Evolutionary conservation across 192 early-diverging fungal genomes (phyloP).

Genomic region (Backusella australiensis): DNA sequence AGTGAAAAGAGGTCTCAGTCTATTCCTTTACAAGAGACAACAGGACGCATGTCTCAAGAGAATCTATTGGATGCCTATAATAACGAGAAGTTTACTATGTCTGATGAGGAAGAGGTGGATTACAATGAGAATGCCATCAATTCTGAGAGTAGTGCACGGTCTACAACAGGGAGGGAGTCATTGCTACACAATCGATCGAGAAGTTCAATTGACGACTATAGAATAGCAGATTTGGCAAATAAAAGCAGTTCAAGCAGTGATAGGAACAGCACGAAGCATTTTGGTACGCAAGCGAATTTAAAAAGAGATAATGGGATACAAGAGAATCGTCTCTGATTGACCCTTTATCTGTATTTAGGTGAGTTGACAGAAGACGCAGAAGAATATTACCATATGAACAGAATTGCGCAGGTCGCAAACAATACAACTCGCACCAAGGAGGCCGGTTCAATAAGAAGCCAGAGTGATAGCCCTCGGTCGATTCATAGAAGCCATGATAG

Average conservation of each 20-base stretch:
- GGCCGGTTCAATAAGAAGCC: neutral
- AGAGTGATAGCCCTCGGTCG: neutral
- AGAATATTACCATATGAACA: neutral
- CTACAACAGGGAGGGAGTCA: neutral
- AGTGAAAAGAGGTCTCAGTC: neutral
- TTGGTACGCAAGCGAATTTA: neutral
- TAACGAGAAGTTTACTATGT: conserved; percentile 12
- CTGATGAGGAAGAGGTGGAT: conserved; percentile 13
- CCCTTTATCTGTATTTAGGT: neutral
- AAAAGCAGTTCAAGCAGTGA: neutral
- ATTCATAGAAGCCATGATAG: neutral
- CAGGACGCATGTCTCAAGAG: conserved; percentile 2
- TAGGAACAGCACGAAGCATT: neutral
- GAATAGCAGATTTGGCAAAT: neutral
- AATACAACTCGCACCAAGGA: neutral
- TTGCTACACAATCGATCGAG: neutral
- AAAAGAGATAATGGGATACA: neutral
- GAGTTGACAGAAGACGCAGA: neutral
- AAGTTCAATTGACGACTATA: neutral
- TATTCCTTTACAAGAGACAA: neutral
- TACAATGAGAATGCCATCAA: neutral
- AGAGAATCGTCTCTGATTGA: neutral
- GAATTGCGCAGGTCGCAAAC: neutral
- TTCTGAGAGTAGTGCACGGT: neutral
- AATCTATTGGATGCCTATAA: conserved; percentile 10